Conservation (phyloP, 73 alveolate species). For the Uronychia setigera region DNA sequence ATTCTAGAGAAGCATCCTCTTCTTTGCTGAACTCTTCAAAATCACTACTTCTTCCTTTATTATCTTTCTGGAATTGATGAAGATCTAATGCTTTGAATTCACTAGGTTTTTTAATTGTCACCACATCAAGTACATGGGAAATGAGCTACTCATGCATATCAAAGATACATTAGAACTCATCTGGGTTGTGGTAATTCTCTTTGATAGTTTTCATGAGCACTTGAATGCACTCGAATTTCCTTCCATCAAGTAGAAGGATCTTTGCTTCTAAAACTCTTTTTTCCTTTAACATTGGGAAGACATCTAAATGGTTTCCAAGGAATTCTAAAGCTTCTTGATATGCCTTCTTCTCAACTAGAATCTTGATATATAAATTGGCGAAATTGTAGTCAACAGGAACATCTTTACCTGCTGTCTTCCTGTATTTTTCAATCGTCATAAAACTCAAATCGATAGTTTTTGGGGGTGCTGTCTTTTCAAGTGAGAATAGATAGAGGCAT, state of each 20-base stretch:
- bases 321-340: constrained; percentile 20
- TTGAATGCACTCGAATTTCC: not conserved
- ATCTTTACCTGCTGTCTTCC: constrained; percentile 14
- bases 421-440: constrained; percentile 17
- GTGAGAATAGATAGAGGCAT: constrained; percentile 18
- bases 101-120: not conserved
- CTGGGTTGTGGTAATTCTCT: constrained; percentile 21
- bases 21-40: not conserved
- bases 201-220: constrained; percentile 6
- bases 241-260: not conserved
- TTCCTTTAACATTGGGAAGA: constrained; percentile 18
- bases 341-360: constrained; percentile 25
- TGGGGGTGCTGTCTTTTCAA: constrained; percentile 16
- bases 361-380: not conserved
- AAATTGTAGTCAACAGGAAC: constrained; percentile 21
- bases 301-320: not conserved
- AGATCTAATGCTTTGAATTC: not conserved
- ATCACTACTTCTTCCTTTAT: constrained; percentile 1
- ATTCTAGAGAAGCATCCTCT: not conserved
- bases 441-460: constrained; percentile 22
- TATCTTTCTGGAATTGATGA: not conserved
- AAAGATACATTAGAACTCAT: constrained; percentile 33
- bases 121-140: not conserved
- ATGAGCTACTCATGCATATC: constrained; percentile 39
- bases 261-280: not conserved